These are phyloP conservation scores for Teunomyces aglyptinius DNA, from an alignment of 805 yeast species.

Conservation along the genomic window DNA sequence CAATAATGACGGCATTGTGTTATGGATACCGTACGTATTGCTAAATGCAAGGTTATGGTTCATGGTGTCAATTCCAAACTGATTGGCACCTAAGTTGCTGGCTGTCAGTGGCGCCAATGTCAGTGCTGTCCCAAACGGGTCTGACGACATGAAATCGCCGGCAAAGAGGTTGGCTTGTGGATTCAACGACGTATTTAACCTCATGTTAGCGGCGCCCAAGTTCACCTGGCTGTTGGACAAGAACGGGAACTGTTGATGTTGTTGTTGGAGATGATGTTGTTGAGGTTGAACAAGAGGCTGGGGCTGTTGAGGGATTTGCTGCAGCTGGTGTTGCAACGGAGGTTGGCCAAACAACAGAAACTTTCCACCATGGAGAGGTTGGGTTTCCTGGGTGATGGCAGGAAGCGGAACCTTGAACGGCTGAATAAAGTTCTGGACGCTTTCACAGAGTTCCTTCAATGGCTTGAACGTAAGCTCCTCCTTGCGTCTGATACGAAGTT, in stretches of 20 bases:
- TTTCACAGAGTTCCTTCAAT: constrained; percentile 51
- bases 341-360: neutral
- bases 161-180: constrained; percentile 21
- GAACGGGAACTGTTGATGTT: constrained; percentile 19
- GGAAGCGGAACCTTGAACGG: constrained; percentile 68
- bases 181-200: constrained; percentile 16
- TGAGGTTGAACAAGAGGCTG: constrained; percentile 1
- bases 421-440: constrained; percentile 45
- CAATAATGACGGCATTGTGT: constrained; percentile 28
- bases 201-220: constrained; percentile 28
- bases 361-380: constrained; percentile 1
- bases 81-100: constrained; percentile 11
- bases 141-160: constrained; percentile 19
- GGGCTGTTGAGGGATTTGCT: constrained; percentile 4
- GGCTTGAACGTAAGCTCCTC: constrained; percentile 51
- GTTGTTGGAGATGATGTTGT: constrained; percentile 7
- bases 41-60: constrained; percentile 15
- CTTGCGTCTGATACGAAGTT: constrained; percentile 56
- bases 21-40: constrained; percentile 13
- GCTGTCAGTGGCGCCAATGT: constrained; percentile 12
- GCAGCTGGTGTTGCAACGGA: constrained; percentile 4
- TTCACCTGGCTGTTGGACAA: constrained; percentile 21
- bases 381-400: constrained; percentile 11
- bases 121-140: constrained; percentile 16
- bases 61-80: constrained; percentile 28